phyloP scores from a whole-genome alignment of 345 rosid species.

The Syzygium oleosum region DNA sequence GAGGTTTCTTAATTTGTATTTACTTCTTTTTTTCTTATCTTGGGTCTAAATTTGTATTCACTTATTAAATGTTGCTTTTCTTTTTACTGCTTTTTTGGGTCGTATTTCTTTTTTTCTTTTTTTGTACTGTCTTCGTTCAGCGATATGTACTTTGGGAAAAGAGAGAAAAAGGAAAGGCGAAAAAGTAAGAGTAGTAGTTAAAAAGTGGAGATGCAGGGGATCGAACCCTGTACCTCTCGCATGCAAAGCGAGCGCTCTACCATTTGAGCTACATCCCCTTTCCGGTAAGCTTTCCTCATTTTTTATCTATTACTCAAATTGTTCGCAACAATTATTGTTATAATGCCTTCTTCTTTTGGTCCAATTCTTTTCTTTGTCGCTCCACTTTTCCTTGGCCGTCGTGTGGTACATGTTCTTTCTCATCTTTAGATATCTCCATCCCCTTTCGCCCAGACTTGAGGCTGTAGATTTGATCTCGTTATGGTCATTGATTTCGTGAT shows the following conservation, averaged over 20 bases:
- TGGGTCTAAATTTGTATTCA: background rate
- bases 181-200: too few species aligned
- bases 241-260: slow-evolving; percentile 60
- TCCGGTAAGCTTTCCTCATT: accelerated
- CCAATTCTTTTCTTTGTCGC: background rate
- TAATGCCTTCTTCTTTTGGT: background rate
- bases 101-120: accelerated
- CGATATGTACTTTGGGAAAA: background rate
- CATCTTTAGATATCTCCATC: background rate
- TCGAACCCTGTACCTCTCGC: slow-evolving; percentile 51
- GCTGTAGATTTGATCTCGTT: background rate
- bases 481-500: background rate
- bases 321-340: too few species aligned
- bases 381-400: background rate
- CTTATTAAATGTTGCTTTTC: background rate
- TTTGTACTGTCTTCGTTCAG: background rate
- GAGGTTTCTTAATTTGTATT: background rate
- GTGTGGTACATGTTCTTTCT: background rate
- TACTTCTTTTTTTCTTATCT: background rate
- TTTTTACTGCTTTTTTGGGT: too few species aligned
- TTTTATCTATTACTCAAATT: accelerated
- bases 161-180: background rate
- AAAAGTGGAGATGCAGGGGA: slow-evolving; percentile 37
- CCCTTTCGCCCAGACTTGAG: background rate
- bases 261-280: slow-evolving; percentile 61